These are phyloP conservation scores for Cyclotella sp. DNA, from an alignment of 108 stramenopile genomes.

Conservation along the genomic window DNA sequence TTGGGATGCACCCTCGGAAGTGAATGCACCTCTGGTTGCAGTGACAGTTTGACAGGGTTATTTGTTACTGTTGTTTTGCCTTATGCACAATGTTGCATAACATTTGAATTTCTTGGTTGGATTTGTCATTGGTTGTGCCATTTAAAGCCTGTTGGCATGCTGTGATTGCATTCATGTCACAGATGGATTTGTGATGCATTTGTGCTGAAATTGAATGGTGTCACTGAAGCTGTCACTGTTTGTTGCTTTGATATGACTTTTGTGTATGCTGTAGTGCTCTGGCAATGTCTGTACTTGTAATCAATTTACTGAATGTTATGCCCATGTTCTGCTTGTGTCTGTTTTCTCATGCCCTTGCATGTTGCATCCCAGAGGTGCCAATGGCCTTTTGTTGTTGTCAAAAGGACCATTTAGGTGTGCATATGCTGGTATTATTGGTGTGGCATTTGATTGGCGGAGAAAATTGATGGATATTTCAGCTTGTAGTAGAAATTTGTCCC, in stretches of 20 bases:
- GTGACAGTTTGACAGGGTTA: not conserved
- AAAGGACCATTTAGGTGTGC: not conserved
- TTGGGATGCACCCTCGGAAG: no score
- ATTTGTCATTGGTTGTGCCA: not conserved
- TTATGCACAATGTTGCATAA: not conserved
- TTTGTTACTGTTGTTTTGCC: not conserved
- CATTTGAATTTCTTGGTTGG: not conserved
- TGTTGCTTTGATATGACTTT: no score
- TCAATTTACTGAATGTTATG: no score
- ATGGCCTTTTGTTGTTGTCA: no score
- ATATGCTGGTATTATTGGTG: no score
- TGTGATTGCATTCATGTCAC: no score
- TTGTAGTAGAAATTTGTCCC: not conserved
- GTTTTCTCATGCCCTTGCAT: not conserved
- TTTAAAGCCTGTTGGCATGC: no score
- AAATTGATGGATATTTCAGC: no score
- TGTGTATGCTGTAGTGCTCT: not conserved
- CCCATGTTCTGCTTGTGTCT: not conserved
- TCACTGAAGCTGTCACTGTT: no score
- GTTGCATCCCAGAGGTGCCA: not conserved
- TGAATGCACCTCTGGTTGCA: no score
- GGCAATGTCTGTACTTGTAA: not conserved
- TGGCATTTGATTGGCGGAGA: no score
- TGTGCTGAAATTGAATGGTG: not conserved
- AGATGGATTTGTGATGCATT: not conserved